phyloP scores from a whole-genome alignment of 805 yeast species.

The Barnettozyma vustinii region DNA sequence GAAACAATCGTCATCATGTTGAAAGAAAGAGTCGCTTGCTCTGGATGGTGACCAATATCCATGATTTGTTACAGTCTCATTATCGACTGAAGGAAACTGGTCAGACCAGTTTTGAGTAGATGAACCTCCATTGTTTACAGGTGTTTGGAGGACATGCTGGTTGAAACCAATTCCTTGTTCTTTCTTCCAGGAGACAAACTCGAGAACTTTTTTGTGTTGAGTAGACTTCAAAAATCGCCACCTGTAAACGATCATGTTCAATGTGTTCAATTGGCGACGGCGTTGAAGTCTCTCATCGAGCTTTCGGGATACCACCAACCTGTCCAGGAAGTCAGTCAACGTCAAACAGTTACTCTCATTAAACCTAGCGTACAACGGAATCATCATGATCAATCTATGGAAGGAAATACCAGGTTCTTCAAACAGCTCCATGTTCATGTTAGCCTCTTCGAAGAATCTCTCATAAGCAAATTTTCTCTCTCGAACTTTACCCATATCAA shows the following conservation, averaged over 20 bases:
- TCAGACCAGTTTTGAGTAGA: background rate
- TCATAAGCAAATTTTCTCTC: conserved; percentile 54
- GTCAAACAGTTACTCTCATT: conserved; percentile 73
- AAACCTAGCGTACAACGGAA: conserved; percentile 75
- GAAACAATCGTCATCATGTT: background rate
- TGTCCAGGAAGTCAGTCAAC: conserved; percentile 62
- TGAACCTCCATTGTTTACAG: background rate
- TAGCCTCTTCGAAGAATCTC: conserved; percentile 64
- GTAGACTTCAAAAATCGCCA: conserved; percentile 26
- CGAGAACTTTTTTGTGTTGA: conserved; percentile 3
- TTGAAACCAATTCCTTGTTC: background rate
- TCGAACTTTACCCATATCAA: conserved; percentile 52
- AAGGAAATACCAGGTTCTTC: conserved; percentile 63
- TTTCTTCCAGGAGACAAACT: background rate
- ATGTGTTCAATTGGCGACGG: conserved; percentile 28
- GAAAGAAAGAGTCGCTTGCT: background rate
- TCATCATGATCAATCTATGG: conserved; percentile 50
- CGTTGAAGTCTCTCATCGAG: conserved; percentile 39
- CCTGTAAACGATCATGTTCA: conserved; percentile 32
- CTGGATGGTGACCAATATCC: conserved; percentile 18
- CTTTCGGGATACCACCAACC: conserved; percentile 52
- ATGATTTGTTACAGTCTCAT: conserved; percentile 4
- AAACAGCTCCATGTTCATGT: conserved; percentile 49
- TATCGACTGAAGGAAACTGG: background rate
- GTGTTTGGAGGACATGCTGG: background rate